phyloP scores from a whole-genome alignment of 805 yeast genomes.

The Nakazawaea siamensis region DNA sequence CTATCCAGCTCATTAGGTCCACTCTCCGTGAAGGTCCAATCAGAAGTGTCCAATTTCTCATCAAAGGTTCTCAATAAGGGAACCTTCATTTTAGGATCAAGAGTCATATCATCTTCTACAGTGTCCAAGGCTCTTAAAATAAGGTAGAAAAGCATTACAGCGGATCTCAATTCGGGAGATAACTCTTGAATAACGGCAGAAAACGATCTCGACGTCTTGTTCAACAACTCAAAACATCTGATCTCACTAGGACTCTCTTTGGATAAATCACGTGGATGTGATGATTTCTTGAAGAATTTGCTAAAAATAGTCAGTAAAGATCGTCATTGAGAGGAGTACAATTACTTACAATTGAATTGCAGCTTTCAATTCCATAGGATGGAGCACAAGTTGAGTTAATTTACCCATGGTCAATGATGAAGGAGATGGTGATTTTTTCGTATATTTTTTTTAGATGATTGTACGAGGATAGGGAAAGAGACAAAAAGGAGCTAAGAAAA shows the following conservation, averaged over 20 bases:
- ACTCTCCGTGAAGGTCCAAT: conserved; percentile 77
- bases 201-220: conserved; percentile 78
- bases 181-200: conserved; percentile 90
- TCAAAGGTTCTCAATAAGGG: conserved; percentile 67
- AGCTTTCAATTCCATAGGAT: conserved; percentile 67
- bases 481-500: no score
- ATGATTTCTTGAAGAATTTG: conserved; percentile 42
- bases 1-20: conserved; percentile 78
- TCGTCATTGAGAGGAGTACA: background rate
- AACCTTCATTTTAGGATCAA: conserved; percentile 62
- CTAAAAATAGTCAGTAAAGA: conserved; percentile 14
- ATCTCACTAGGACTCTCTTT: conserved; percentile 33
- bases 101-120: conserved; percentile 90
- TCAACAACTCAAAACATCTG: conserved; percentile 62
- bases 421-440: no score
- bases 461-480: no score
- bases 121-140: conserved; percentile 90
- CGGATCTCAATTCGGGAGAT: conserved; percentile 80
- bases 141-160: conserved; percentile 77
- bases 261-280: conserved; percentile 38
- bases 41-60: conserved; percentile 49
- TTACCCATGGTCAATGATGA: conserved; percentile 57
- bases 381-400: conserved; percentile 45
- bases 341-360: conserved; percentile 49
- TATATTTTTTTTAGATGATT: no score